Evolutionary conservation across 768 basidiomycete genomes (phyloP).

Genomic region (Guyanaporus albipodus): DNA sequence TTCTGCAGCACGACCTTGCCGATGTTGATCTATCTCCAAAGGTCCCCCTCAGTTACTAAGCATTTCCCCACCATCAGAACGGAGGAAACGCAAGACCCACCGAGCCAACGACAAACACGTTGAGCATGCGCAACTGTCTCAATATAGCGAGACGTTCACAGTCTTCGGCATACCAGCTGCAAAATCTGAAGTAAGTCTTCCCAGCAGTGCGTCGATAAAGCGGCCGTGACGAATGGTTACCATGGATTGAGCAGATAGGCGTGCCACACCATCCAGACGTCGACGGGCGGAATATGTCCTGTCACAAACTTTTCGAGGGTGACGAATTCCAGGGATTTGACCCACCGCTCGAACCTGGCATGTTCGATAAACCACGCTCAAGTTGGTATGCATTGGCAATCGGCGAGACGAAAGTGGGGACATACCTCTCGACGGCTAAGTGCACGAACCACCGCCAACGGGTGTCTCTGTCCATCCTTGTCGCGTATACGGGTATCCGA

Average conservation of each 20-base stretch:
- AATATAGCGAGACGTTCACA: constrained; percentile 29
- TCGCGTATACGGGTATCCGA: constrained; percentile 25
- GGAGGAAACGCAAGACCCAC: constrained; percentile 15
- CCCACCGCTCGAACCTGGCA: constrained; percentile 37
- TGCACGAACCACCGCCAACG: constrained; percentile 41
- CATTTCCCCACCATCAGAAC: neutral
- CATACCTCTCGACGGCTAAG: constrained; percentile 37
- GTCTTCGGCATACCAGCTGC: constrained; percentile 32
- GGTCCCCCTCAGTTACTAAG: neutral
- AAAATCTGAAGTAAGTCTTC: neutral
- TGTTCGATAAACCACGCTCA: neutral
- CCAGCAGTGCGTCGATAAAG: neutral
- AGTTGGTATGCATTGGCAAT: neutral
- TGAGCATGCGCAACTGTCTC: constrained; percentile 25
- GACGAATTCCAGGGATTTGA: constrained; percentile 20
- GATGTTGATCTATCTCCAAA: constrained; percentile 22
- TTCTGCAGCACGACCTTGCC: constrained; percentile 14
- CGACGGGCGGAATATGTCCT: constrained; percentile 33
- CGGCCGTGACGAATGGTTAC: constrained; percentile 13
- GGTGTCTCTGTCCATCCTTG: constrained; percentile 22
- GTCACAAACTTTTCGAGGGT: constrained; percentile 25
- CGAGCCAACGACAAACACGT: constrained; percentile 27
- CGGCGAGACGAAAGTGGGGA: neutral
- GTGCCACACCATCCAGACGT: constrained; percentile 43
- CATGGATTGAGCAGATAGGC: constrained; percentile 38